Percentiles rank a stretch among this genome's conserved stretches.
phyloP scores from a whole-genome alignment of 148 eudicot genomes.

The Silene uniflora region DNA sequence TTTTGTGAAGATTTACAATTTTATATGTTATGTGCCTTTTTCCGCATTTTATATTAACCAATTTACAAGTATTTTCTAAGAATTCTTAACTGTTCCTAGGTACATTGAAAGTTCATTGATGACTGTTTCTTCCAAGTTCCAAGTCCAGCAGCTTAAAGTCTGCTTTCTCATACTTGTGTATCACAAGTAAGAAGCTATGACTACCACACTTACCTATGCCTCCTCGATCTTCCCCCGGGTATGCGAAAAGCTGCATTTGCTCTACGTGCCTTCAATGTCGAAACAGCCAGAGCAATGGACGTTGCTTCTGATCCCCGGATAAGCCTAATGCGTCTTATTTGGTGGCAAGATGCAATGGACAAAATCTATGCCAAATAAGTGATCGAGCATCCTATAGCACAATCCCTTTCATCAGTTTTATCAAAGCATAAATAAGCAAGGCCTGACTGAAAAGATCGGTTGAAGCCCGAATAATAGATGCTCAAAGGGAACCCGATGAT shows the following conservation, averaged over 20 bases:
- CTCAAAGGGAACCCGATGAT: slow-evolving; percentile 55
- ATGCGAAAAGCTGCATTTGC: slow-evolving; percentile 93
- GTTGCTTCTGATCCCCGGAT: slow-evolving; percentile 92
- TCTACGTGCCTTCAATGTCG: slow-evolving; percentile 88
- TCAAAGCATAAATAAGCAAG: too few species aligned
- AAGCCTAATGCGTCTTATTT: slow-evolving; percentile 90
- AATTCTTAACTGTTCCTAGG: slow-evolving; percentile 13
- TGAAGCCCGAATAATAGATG: too few species aligned
- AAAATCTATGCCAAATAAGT: too few species aligned
- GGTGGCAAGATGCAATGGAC: slow-evolving; percentile 99
- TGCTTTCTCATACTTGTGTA: slow-evolving; percentile 87
- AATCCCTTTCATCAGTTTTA: too few species aligned
- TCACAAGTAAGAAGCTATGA: slow-evolving; percentile 88
- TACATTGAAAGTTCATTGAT: slow-evolving; percentile 24
- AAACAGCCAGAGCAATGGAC: slow-evolving; percentile 93
- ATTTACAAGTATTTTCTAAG: background rate
- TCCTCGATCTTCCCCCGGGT: slow-evolving; percentile 76
- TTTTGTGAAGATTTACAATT: background rate
- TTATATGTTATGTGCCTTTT: background rate
- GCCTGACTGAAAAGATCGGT: too few species aligned
- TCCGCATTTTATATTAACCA: background rate
- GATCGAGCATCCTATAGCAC: too few species aligned
- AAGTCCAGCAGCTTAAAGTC: slow-evolving; percentile 50
- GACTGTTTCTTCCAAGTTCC: slow-evolving; percentile 52
- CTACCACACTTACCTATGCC: slow-evolving; percentile 91